phyloP scores from a whole-genome alignment of 1,139 yeast genomes.

The Lodderomyces pseudojiufengensis region DNA sequence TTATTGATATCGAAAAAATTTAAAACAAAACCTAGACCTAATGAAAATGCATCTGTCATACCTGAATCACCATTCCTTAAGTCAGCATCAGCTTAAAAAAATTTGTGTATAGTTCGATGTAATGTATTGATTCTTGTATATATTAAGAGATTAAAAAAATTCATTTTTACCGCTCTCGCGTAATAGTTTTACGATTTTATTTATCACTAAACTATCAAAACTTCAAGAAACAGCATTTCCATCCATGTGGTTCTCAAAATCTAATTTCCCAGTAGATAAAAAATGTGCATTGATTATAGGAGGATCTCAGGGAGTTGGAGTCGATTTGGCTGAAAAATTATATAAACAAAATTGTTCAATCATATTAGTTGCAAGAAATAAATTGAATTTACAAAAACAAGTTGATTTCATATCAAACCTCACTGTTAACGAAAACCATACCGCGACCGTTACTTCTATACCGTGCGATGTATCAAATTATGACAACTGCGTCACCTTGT shows the following conservation, averaged over 20 bases:
- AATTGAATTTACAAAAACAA: conserved; percentile 49
- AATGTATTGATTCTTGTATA: too few relatives aligned
- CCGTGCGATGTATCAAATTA: conserved; percentile 68
- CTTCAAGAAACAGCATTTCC: too few relatives aligned
- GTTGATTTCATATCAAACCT: conserved; percentile 33
- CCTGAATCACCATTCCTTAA: conserved; percentile 39
- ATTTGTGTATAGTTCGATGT: too few relatives aligned
- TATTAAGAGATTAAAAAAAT: too few relatives aligned
- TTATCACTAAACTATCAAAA: too few relatives aligned
- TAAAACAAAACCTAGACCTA: conserved; percentile 29
- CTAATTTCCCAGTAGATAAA: conserved; percentile 33
- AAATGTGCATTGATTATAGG: conserved; percentile 82
- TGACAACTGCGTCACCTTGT: conserved; percentile 38
- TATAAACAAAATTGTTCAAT: conserved; percentile 60
- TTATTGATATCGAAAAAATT: conserved; percentile 36
- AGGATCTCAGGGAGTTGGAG: conserved; percentile 94
- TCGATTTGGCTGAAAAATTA: conserved; percentile 63
- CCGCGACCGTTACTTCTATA: conserved; percentile 42
- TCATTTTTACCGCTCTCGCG: too few relatives aligned
- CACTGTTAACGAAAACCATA: conserved; percentile 10
- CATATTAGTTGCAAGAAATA: conserved; percentile 73
- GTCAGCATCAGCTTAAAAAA: conserved; percentile 2
- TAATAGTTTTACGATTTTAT: too few relatives aligned
- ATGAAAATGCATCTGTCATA: conserved; percentile 15
- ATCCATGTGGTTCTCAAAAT: conserved; percentile 25